Evolutionary conservation across 2,329 filamentous ascomycete genomes (phyloP).

Genomic region (Verticillium albo-atrum): DNA sequence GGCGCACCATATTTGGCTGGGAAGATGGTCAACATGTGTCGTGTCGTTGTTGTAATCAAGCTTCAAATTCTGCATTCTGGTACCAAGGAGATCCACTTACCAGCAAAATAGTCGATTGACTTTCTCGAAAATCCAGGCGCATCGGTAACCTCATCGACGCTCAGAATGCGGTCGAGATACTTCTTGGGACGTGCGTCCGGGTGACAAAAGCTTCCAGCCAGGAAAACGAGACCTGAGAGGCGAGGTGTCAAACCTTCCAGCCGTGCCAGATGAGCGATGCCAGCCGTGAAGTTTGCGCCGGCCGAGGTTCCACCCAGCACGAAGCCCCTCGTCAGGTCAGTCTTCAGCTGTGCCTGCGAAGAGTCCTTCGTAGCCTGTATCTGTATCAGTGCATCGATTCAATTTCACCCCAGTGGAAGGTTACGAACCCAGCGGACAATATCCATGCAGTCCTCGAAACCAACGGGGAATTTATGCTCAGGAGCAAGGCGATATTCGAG

Average conservation of each 20-base stretch:
- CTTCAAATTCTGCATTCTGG: too few relatives aligned
- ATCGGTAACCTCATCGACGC: constrained; percentile 29
- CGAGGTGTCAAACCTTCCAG: constrained; percentile 21
- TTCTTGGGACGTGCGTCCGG: constrained; percentile 31
- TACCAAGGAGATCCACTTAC: too few relatives aligned
- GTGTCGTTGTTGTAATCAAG: too few relatives aligned
- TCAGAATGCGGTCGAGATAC: constrained; percentile 25
- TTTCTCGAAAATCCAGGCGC: constrained; percentile 28
- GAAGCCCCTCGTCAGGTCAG: constrained; percentile 38
- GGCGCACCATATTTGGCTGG: constrained; percentile 20
- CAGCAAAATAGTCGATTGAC: constrained; percentile 27
- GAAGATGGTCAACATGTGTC: too few relatives aligned
- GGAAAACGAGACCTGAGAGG: constrained; percentile 27
- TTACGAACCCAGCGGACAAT: constrained; percentile 19
- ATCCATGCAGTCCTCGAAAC: constrained; percentile 42
- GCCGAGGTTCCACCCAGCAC: constrained; percentile 46
- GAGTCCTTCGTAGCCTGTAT: constrained; percentile 10
- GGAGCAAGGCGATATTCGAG: constrained; percentile 48
- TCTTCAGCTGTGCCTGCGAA: constrained; percentile 21
- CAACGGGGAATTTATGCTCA: constrained; percentile 41
- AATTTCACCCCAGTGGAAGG: too few relatives aligned
- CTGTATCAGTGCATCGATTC: too few relatives aligned
- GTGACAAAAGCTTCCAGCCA: constrained; percentile 39
- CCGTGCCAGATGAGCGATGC: constrained; percentile 36
- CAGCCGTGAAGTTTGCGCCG: constrained; percentile 45